Conservation (phyloP, 148 eudicot genomes). For the Cornus florida region DNA sequence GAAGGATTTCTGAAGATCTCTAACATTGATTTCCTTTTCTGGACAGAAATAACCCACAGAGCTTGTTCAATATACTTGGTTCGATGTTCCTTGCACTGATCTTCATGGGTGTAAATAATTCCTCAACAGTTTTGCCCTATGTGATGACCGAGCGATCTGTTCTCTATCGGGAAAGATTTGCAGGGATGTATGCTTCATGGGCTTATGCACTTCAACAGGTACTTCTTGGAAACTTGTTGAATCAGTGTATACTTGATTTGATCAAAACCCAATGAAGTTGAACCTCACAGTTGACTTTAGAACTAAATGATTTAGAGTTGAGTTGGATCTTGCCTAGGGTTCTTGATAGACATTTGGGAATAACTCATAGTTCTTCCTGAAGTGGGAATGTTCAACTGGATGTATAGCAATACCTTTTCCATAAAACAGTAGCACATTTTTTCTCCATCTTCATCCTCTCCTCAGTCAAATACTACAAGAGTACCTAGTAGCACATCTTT, state of each 20-base stretch:
- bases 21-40: conserved; percentile 7
- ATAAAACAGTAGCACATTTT: too few species aligned
- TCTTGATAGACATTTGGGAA: too few species aligned
- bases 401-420: too few species aligned
- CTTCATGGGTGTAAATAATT: conserved; percentile 65
- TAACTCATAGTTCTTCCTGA: too few species aligned
- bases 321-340: too few species aligned
- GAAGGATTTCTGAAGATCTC: background rate
- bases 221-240: background rate
- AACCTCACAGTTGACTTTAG: background rate
- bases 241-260: background rate
- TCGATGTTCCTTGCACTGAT: conserved; percentile 50
- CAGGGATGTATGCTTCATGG: conserved; percentile 83
- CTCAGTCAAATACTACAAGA: too few species aligned
- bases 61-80: conserved; percentile 54
- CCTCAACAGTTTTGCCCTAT: conserved; percentile 45
- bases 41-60: conserved; percentile 65
- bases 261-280: background rate
- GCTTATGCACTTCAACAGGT: conserved; percentile 89
- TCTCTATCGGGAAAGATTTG: conserved; percentile 74
- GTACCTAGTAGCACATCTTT: too few species aligned
- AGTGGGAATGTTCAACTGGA: too few species aligned
- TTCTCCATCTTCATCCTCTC: too few species aligned
- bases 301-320: too few species aligned
- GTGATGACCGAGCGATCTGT: conserved; percentile 62